Evolutionary conservation across 1,284 basidiomycete genomes (phyloP).

Genomic region (Neonothopanus nambi): DNA sequence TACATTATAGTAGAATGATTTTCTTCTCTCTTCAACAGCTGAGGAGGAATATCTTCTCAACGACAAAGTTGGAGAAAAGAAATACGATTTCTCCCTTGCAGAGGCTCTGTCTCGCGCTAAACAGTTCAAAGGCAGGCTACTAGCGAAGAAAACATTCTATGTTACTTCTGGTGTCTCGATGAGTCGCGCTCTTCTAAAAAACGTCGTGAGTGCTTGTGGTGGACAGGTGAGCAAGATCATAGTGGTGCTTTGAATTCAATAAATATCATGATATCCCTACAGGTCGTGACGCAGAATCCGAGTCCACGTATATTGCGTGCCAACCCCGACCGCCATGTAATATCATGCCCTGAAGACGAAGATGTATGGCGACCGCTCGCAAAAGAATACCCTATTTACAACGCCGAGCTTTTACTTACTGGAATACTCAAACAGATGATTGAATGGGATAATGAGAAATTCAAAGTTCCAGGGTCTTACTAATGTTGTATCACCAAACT

Average conservation of each 20-base stretch:
- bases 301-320: constrained; percentile 55
- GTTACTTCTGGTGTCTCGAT: constrained; percentile 66
- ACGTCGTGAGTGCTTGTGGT: constrained; percentile 64
- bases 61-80: constrained; percentile 63
- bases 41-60: constrained; percentile 58
- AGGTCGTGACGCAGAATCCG: constrained; percentile 52
- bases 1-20: constrained; percentile 7
- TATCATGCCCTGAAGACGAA: constrained; percentile 63
- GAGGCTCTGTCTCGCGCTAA: constrained; percentile 62
- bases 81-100: constrained; percentile 60
- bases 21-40: constrained; percentile 41
- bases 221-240: constrained; percentile 51
- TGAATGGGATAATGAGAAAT: constrained; percentile 53
- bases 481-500: background rate
- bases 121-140: constrained; percentile 48
- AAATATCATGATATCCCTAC: background rate
- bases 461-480: constrained; percentile 28
- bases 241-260: background rate
- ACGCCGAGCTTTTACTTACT: constrained; percentile 63
- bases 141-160: constrained; percentile 70
- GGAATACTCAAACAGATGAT: constrained; percentile 65
- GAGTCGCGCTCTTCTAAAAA: constrained; percentile 54
- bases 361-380: constrained; percentile 61
- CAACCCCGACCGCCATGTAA: constrained; percentile 48
- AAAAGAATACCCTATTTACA: constrained; percentile 59